These are phyloP conservation scores for Letharia lupina DNA, from an alignment of 495 filamentous ascomycete species.

Conservation along the genomic window DNA sequence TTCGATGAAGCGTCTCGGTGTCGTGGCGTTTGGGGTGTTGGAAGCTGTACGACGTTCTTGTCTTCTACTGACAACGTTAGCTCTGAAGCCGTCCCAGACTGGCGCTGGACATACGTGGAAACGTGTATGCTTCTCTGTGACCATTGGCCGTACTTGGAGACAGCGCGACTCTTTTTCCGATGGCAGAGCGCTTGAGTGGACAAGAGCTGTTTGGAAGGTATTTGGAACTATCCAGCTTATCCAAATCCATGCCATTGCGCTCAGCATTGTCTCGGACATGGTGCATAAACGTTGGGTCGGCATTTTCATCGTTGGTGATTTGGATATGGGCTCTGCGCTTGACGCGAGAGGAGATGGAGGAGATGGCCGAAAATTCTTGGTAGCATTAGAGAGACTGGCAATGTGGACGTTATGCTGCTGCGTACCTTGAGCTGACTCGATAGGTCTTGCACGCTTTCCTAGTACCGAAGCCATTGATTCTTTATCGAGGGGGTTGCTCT, in stretches of 20 bases:
- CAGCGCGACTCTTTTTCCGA: not conserved
- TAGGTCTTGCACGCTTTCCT: conserved; percentile 64
- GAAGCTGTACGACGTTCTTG: conserved; percentile 24
- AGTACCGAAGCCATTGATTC: conserved; percentile 54
- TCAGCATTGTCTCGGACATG: not conserved
- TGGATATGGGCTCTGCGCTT: conserved; percentile 52
- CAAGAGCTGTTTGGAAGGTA: conserved; percentile 18
- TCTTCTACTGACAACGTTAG: conserved; percentile 18
- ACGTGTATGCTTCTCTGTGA: not conserved
- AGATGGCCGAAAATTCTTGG: conserved; percentile 14
- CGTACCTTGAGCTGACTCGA: conserved; percentile 48
- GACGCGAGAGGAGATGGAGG: conserved; percentile 41
- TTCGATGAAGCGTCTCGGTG: conserved; percentile 57
- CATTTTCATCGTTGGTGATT: conserved; percentile 45
- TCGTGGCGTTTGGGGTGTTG: conserved; percentile 55
- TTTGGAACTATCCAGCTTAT: conserved; percentile 55
- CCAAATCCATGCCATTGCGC: conserved; percentile 43
- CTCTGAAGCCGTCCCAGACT: not conserved
- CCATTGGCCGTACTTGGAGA: conserved; percentile 2
- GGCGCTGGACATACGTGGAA: not conserved
- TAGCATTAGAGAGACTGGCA: conserved; percentile 24
- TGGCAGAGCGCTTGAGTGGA: conserved; percentile 12
- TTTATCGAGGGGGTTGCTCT: not conserved
- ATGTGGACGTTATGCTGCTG: conserved; percentile 21
- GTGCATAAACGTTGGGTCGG: conserved; percentile 5